A percentile compares a stretch with the other conserved stretches of the same genome.
phyloP scores from a whole-genome alignment of 768 basidiomycete genomes.

The Sistotremastrum suecicum region DNA sequence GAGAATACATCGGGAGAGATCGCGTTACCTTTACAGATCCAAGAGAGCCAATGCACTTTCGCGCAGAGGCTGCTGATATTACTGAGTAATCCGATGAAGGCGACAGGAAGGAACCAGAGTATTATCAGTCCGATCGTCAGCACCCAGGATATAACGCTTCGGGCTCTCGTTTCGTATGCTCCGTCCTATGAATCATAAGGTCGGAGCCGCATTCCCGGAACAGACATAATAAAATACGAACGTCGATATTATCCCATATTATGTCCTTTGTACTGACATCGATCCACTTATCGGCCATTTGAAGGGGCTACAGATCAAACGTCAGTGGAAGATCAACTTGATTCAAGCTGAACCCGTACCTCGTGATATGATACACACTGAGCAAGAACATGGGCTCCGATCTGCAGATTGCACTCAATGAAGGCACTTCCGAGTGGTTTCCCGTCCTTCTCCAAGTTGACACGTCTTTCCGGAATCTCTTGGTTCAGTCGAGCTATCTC shows the following conservation, averaged over 20 bases:
- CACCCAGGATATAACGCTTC: constrained; percentile 41
- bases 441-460: constrained; percentile 20
- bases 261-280: constrained; percentile 40
- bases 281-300: constrained; percentile 49
- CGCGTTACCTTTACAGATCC: not conserved
- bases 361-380: constrained; percentile 44
- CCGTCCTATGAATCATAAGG: constrained; percentile 10
- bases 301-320: constrained; percentile 25
- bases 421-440: constrained; percentile 44
- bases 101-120: constrained; percentile 51
- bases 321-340: constrained; percentile 4
- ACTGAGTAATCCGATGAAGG: constrained; percentile 50
- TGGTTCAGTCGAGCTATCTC: constrained; percentile 36
- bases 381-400: constrained; percentile 57
- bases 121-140: constrained; percentile 46
- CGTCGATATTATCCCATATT: constrained; percentile 44
- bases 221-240: constrained; percentile 21
- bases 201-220: constrained; percentile 1
- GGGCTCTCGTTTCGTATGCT: constrained; percentile 37
- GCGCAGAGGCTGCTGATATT: constrained; percentile 40
- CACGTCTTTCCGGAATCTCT: constrained; percentile 24
- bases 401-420: constrained; percentile 56
- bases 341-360: constrained; percentile 14
- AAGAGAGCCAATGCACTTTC: constrained; percentile 25
- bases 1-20: not conserved